Evolutionary conservation across 768 basidiomycete species (phyloP).

Genomic region (Termitomyces sp.): DNA sequence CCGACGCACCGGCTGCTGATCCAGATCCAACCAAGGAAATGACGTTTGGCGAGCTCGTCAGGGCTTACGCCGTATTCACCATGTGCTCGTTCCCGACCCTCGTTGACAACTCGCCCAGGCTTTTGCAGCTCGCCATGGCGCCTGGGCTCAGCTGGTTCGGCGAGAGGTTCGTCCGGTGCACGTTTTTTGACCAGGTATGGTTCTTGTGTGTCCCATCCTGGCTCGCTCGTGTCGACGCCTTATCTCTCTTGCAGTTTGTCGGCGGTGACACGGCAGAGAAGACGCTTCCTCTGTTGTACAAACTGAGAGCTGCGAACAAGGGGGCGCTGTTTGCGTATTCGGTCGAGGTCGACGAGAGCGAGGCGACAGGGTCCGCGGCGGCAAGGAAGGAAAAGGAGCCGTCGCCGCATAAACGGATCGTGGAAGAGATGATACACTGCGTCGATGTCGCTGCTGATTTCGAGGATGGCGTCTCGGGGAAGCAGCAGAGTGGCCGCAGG

Average conservation of each 20-base stretch:
- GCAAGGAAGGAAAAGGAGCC: constrained; percentile 14
- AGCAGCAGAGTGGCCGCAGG: constrained; percentile 32
- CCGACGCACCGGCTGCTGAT: constrained; percentile 9
- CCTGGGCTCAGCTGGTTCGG: constrained; percentile 62
- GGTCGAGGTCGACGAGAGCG: constrained; percentile 72
- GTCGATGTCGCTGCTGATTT: constrained; percentile 80
- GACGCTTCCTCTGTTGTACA: constrained; percentile 56
- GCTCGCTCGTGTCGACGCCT: background rate
- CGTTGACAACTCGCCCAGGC: constrained; percentile 66
- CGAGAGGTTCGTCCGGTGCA: constrained; percentile 63
- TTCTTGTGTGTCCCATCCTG: no score
- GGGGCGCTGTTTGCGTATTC: constrained; percentile 80
- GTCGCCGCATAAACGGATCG: constrained; percentile 52
- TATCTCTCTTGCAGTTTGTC: constrained; percentile 55
- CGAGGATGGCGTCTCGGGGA: constrained; percentile 43
- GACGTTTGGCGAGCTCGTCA: constrained; percentile 40
- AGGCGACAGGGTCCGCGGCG: constrained; percentile 28
- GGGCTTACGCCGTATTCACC: constrained; percentile 79
- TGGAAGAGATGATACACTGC: constrained; percentile 70
- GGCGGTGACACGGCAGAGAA: constrained; percentile 78
- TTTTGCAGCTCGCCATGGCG: constrained; percentile 50
- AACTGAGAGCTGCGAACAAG: constrained; percentile 60
- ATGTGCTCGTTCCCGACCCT: constrained; percentile 72
- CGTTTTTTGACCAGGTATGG: constrained; percentile 79
- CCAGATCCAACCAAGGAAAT: constrained; percentile 12